Evolutionary conservation across 306 rosid genomes (phyloP).

Genomic region (Cucurbita argyrosperma): DNA sequence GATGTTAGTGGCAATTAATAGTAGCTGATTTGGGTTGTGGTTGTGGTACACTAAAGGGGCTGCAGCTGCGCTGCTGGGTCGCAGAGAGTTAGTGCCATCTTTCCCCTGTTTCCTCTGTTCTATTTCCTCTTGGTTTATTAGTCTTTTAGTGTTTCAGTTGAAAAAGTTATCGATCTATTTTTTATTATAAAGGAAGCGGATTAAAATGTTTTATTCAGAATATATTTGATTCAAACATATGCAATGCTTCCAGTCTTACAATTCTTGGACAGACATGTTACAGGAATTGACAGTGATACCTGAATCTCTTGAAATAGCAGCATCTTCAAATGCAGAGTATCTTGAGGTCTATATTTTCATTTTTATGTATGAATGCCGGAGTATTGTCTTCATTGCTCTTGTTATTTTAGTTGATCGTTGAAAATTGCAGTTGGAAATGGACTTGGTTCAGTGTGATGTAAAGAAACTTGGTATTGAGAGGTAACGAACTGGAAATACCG

Average conservation of each 20-base stretch:
- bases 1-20: slow-evolving; percentile 67
- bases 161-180: background rate
- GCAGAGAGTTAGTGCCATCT: slow-evolving; percentile 68
- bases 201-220: background rate
- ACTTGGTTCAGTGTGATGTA: slow-evolving; percentile 54
- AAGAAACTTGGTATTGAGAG: slow-evolving; percentile 58
- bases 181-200: background rate
- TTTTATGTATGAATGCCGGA: slow-evolving; percentile 6
- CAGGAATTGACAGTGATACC: slow-evolving; percentile 81
- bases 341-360: slow-evolving; percentile 48
- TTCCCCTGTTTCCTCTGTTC: slow-evolving; percentile 6
- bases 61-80: slow-evolving; percentile 69
- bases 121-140: background rate
- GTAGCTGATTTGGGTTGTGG: slow-evolving; percentile 98
- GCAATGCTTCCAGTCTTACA: background rate
- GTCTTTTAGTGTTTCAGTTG: background rate
- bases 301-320: slow-evolving; percentile 78
- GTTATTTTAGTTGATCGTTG: slow-evolving; percentile 14
- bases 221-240: background rate
- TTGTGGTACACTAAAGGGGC: slow-evolving; percentile 77
- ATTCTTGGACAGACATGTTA: slow-evolving; percentile 58
- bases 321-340: slow-evolving; percentile 59
- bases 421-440: slow-evolving; percentile 65
- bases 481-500: slow-evolving; percentile 18
- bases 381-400: slow-evolving; percentile 2